These are phyloP conservation scores for Suhomyces bokatorum DNA, from an alignment of 1,139 yeast species.

Conservation along the genomic window DNA sequence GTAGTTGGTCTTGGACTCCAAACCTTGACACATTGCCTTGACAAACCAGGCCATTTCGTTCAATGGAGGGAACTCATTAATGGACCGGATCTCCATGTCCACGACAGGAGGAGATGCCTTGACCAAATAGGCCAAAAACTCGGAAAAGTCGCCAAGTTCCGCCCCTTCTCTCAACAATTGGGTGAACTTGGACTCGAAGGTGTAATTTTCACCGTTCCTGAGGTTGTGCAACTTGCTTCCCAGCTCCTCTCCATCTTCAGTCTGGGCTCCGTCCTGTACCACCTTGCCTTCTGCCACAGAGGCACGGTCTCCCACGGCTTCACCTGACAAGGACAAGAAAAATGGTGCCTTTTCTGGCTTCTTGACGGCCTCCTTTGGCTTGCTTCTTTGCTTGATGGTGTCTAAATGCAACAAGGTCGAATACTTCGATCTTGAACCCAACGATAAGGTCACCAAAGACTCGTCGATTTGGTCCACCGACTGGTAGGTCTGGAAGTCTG, in stretches of 20 bases:
- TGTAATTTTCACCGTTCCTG: constrained; percentile 23
- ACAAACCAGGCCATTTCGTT: constrained; percentile 67
- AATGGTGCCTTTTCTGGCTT: constrained; percentile 87
- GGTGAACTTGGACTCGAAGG: constrained; percentile 78
- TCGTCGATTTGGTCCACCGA: constrained; percentile 67
- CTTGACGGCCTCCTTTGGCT: constrained; percentile 86
- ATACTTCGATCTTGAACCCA: constrained; percentile 77
- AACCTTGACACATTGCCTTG: constrained; percentile 61
- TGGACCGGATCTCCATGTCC: constrained; percentile 84
- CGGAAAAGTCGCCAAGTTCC: constrained; percentile 38
- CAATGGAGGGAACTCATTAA: constrained; percentile 64
- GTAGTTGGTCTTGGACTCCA: constrained; percentile 57
- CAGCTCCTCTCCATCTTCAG: constrained; percentile 16
- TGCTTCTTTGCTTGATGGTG: constrained; percentile 79
- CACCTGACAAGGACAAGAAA: constrained; percentile 64
- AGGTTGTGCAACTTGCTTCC: constrained; percentile 31
- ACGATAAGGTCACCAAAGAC: constrained; percentile 68
- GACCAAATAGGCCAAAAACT: constrained; percentile 58
- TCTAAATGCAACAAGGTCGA: constrained; percentile 80
- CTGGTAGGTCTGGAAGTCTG: constrained; percentile 39
- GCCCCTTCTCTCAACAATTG: constrained; percentile 56
- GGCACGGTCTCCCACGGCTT: constrained; percentile 69
- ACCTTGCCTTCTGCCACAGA: constrained; percentile 52
- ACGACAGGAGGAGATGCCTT: constrained; percentile 72
- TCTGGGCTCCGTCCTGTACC: constrained; percentile 19